phyloP scores from a whole-genome alignment of 805 yeast genomes.

The Wickerhamiella cacticola region DNA sequence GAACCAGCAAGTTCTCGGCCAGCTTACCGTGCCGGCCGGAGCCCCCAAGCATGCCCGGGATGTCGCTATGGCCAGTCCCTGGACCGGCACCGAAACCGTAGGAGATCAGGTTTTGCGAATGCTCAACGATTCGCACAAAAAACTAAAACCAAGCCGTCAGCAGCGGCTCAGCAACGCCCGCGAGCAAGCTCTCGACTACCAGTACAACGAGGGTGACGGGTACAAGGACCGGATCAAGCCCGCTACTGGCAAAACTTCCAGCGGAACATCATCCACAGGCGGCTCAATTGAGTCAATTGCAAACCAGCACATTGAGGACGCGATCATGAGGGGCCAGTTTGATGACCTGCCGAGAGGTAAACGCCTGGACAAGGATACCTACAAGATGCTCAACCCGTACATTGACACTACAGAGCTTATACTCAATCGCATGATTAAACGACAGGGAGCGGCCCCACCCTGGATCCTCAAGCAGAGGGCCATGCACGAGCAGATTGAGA shows the following conservation, averaged over 20 bases:
- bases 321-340: slow-evolving; percentile 60
- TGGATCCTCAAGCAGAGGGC: slow-evolving; percentile 75
- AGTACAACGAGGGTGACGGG: slow-evolving; percentile 30
- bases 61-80: slow-evolving; percentile 41
- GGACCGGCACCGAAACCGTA: slow-evolving; percentile 46
- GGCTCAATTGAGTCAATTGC: slow-evolving; percentile 49
- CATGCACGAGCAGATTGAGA: slow-evolving; percentile 37
- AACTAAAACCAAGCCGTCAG: slow-evolving; percentile 24
- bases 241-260: slow-evolving; percentile 1
- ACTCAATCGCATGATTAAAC: slow-evolving; percentile 56
- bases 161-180: slow-evolving; percentile 46
- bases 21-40: slow-evolving; percentile 34
- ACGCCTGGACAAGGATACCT: slow-evolving; percentile 33
- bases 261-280: slow-evolving; percentile 21
- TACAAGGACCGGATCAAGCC: slow-evolving; percentile 16
- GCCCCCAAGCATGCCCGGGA: slow-evolving; percentile 37
- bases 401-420: slow-evolving; percentile 63
- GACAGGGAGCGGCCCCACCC: slow-evolving; percentile 74
- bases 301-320: slow-evolving; percentile 62
- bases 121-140: slow-evolving; percentile 43
- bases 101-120: slow-evolving; percentile 41
- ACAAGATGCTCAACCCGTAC: slow-evolving; percentile 39
- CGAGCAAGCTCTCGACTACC: slow-evolving; percentile 55
- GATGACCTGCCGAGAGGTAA: slow-evolving; percentile 51
- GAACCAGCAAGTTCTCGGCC: slow-evolving; percentile 34